These are phyloP conservation scores for Trametes polyzona DNA, from an alignment of 1,284 basidiomycete genomes.

Conservation along the genomic window DNA sequence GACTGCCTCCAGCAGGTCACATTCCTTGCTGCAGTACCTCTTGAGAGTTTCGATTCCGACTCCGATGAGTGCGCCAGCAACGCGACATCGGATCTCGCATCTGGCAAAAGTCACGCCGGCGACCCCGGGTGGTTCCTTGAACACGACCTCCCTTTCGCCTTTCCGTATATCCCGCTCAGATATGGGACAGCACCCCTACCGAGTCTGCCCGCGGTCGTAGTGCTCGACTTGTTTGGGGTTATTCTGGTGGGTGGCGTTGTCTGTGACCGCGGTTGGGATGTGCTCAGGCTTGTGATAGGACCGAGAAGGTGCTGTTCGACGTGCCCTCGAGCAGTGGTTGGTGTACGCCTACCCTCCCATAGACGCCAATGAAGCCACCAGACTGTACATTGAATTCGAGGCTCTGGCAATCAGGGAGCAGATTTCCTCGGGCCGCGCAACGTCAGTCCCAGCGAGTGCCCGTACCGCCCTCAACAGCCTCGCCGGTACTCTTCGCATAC, in stretches of 20 bases:
- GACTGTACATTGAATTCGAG: neutral
- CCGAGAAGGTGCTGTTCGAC: neutral
- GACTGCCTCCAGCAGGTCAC: neutral
- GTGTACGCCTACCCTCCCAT: neutral
- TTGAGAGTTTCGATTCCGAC: neutral
- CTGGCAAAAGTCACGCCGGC: neutral
- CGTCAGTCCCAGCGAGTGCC: neutral
- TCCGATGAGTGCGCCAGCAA: neutral
- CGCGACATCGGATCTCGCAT: neutral
- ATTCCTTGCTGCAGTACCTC: neutral
- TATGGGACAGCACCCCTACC: no score
- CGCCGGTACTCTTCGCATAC: neutral
- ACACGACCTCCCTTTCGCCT: neutral
- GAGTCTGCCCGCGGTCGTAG: neutral
- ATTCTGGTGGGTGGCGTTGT: neutral
- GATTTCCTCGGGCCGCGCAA: neutral
- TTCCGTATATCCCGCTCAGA: neutral
- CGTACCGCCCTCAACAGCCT: neutral
- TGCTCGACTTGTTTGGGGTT: neutral
- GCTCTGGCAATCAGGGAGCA: neutral
- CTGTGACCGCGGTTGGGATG: neutral
- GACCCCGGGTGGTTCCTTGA: neutral
- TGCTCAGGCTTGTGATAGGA: neutral
- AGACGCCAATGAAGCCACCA: neutral
- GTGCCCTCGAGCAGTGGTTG: neutral